Evolutionary conservation across 495 filamentous ascomycete genomes (phyloP).

Genomic region (Talaromyces stipitatus): DNA sequence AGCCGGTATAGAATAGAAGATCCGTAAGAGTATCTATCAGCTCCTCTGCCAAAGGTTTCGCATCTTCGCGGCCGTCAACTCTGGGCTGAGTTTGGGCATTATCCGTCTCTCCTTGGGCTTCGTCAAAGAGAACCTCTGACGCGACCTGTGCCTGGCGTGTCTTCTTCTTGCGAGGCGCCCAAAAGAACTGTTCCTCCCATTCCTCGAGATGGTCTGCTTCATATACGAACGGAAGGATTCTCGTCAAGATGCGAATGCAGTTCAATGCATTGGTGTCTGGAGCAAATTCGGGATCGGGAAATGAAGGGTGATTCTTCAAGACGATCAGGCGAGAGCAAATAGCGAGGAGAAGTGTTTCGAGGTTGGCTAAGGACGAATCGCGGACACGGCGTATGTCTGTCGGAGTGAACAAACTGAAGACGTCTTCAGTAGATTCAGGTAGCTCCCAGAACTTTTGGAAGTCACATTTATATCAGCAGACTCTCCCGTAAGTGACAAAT

Average conservation of each 20-base stretch:
- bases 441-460: constrained; percentile 85
- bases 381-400: constrained; percentile 87
- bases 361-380: constrained; percentile 78
- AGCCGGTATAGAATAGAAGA: constrained; percentile 82
- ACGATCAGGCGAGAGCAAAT: constrained; percentile 72
- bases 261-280: constrained; percentile 87
- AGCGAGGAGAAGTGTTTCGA: constrained; percentile 82
- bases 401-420: constrained; percentile 93
- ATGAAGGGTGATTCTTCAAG: constrained; percentile 81
- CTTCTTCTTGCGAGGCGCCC: constrained; percentile 64
- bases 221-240: constrained; percentile 85
- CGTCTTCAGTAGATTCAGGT: constrained; percentile 89
- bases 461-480: not conserved
- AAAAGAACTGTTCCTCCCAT: constrained; percentile 95
- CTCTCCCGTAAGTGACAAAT: constrained; percentile 5
- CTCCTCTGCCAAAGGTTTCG: constrained; percentile 86
- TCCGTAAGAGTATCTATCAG: constrained; percentile 87
- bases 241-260: constrained; percentile 87
- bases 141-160: constrained; percentile 42
- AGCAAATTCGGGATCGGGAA: constrained; percentile 82
- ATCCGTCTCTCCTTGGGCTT: constrained; percentile 46
- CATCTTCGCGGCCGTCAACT: constrained; percentile 65
- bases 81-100: constrained; percentile 32
- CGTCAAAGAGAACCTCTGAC: constrained; percentile 82
- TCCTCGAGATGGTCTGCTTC: constrained; percentile 77